Conservation (phyloP, 1,284 basidiomycete genomes). For the Tausonia pullulans region DNA sequence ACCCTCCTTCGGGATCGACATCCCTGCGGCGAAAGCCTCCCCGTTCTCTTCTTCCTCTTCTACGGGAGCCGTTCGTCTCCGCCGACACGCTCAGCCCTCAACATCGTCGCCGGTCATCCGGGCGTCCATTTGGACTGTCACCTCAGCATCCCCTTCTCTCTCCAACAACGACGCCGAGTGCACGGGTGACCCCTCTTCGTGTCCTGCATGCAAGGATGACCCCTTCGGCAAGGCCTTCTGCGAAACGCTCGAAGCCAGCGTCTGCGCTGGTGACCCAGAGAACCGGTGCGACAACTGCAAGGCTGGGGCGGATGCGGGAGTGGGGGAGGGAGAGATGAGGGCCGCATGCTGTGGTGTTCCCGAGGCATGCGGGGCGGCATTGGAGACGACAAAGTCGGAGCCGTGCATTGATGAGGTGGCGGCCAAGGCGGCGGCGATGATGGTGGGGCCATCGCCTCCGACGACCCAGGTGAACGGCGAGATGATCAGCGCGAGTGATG, state of each 20-base stretch:
- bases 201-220: constrained; percentile 65
- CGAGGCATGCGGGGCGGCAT: constrained; percentile 5
- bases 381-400: no score
- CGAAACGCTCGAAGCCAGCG: constrained; percentile 11
- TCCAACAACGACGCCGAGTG: constrained; percentile 26
- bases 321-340: constrained; percentile 3
- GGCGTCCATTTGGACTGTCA: no score
- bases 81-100: no score
- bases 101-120: no score
- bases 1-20: not conserved
- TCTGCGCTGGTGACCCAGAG: not conserved
- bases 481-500: constrained; percentile 9
- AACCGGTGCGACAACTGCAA: not conserved
- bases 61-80: no score
- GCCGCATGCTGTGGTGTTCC: constrained; percentile 13
- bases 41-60: no score
- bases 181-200: constrained; percentile 54
- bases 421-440: no score
- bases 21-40: not conserved
- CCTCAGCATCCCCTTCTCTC: no score
- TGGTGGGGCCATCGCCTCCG: no score
- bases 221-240: constrained; percentile 38
- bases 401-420: no score
- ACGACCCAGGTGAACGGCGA: not conserved
- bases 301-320: no score